These are phyloP conservation scores for Spergularia marina DNA, from an alignment of 148 eudicot genomes.

Conservation along the genomic window DNA sequence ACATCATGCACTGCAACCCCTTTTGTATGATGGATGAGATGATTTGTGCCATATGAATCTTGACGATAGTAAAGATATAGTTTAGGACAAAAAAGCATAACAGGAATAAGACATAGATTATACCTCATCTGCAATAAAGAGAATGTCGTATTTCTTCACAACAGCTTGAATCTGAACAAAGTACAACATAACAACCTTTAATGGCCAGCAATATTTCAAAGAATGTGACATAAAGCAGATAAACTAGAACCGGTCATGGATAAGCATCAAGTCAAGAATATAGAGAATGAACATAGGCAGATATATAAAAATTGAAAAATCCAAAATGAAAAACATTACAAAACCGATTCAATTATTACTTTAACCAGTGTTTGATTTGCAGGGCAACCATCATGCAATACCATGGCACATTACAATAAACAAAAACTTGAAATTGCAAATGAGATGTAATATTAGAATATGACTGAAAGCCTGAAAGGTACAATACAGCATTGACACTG, in stretches of 20 bases:
- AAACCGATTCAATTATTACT: background rate
- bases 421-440: background rate
- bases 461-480: background rate
- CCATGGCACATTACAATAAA: background rate
- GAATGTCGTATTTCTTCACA: constrained; percentile 86
- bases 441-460: background rate
- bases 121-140: constrained; percentile 97
- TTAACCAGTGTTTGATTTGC: background rate
- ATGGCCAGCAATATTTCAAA: background rate
- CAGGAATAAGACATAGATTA: constrained; percentile 8
- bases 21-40: background rate
- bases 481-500: background rate
- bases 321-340: background rate
- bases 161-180: constrained; percentile 81
- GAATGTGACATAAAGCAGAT: background rate
- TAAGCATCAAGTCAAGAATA: background rate
- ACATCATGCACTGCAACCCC: background rate
- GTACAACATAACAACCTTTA: constrained; percentile 1
- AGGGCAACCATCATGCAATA: background rate
- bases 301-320: background rate
- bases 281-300: background rate
- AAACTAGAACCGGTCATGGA: background rate
- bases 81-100: background rate
- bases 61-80: background rate
- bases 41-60: constrained; percentile 1